Evolutionary conservation across 768 basidiomycete genomes (phyloP).

Genomic region (Tylopilus intermedius): DNA sequence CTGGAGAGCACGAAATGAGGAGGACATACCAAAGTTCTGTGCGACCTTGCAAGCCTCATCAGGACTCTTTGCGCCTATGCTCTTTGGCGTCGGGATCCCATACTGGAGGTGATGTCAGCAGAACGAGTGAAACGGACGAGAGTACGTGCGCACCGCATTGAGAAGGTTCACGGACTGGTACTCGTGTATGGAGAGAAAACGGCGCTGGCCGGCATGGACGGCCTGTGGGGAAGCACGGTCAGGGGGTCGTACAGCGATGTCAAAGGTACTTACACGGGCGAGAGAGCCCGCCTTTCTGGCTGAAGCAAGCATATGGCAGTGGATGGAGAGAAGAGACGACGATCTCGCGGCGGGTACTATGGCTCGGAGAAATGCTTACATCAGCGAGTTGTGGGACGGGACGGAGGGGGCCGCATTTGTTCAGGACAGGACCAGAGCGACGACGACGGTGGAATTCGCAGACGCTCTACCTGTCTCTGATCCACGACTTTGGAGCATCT

Average conservation of each 20-base stretch:
- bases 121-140: background rate
- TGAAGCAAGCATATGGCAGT: slow-evolving; percentile 56
- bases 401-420: slow-evolving; percentile 2
- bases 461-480: slow-evolving; percentile 68
- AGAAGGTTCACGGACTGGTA: slow-evolving; percentile 94
- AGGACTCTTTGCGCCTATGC: slow-evolving; percentile 79
- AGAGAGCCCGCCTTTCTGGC: slow-evolving; percentile 60
- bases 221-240: slow-evolving; percentile 35
- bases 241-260: background rate
- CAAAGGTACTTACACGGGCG: slow-evolving; percentile 48
- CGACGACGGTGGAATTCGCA: slow-evolving; percentile 65
- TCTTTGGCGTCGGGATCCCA: slow-evolving; percentile 92
- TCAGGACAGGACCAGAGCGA: slow-evolving; percentile 51
- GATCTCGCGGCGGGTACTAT: slow-evolving; percentile 9
- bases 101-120: slow-evolving; percentile 52
- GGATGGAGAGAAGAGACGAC: slow-evolving; percentile 20
- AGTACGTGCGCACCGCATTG: slow-evolving; percentile 64
- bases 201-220: slow-evolving; percentile 77
- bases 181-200: slow-evolving; percentile 95
- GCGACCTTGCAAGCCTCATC: slow-evolving; percentile 89
- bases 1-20: background rate
- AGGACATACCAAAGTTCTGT: slow-evolving; percentile 70
- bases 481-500: slow-evolving; percentile 45
- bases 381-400: slow-evolving; percentile 36
- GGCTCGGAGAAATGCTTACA: slow-evolving; percentile 19